Evolutionary conservation across 768 basidiomycete genomes (phyloP), one percentile per base, ranked within the genome.

Genomic region (Agaricus subrufescens): DNA sequence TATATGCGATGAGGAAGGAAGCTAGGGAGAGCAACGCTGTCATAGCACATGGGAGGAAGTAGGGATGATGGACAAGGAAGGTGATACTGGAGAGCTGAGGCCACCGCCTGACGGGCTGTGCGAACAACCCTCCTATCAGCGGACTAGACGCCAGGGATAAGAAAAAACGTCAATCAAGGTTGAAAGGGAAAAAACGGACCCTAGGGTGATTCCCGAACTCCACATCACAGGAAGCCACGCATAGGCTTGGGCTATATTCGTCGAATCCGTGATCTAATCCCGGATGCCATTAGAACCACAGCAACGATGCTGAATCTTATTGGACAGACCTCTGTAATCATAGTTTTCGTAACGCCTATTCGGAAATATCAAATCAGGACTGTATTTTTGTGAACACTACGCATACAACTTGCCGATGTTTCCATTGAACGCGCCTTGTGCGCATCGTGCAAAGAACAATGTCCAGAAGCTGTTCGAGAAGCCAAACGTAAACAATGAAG

Each of bases 31-130:
- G 57, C 1, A 52, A 3, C 1, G 67, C 69, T 2, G 71, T 63
- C 4, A 64, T 61, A 6, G 60, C 47, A 60, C 74, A 75, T 27
- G 73, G 69, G 38, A 74, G 65, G 40, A 75, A 69, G 58, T 73
- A 75, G 2, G 73, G 71, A 61, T 74, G 62, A 1, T 62, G 53
- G 8, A 54, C 47, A 34, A 71, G 66, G 49, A 73, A 65, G 3
- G 39, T 12, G n/a, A 64, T 50, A 9, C 50, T 52, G 45, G 71
- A 69, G 4, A 60, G 53, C 7, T 56, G 38, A 4, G 71, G 70
- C 62, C 66, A 72, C 47, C 60, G 51, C 29, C 61, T 55, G 7
- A 66, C 60, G 6, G 73, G 70, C 25, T 66, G 60, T 19, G 73
- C 59, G 25, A 74, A 62, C 4, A 66, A n/a, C 2, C 73, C 73